A percentile compares a stretch with the other conserved stretches of the same genome.
Evolutionary conservation across 2,329 filamentous ascomycete species (phyloP).

Genomic region (Penicillium sp.): DNA sequence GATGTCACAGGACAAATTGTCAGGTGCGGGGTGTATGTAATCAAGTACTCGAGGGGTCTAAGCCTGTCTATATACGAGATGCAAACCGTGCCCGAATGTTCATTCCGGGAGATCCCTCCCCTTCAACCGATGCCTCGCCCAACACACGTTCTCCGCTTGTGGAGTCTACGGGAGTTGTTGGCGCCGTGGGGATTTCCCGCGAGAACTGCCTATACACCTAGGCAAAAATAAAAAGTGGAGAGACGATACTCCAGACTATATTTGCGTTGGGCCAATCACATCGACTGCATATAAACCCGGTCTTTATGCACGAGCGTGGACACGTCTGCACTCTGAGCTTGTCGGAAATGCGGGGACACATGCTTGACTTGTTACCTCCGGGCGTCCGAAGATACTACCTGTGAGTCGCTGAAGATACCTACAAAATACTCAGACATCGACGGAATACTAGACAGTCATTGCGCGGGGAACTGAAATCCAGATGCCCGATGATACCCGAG

Average conservation of each 20-base stretch:
- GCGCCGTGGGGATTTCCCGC: conserved; percentile 2
- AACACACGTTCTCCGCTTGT: neutral
- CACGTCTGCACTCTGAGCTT: conserved; percentile 8
- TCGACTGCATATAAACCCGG: conserved; percentile 1
- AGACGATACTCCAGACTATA: neutral
- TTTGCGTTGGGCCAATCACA: conserved; percentile 10
- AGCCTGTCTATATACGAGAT: conserved; percentile 12
- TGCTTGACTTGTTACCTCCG: neutral
- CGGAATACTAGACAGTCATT: no score
- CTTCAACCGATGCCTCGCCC: conserved; percentile 6
- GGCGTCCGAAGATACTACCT: no score
- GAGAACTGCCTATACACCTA: neutral
- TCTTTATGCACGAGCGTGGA: conserved; percentile 4
- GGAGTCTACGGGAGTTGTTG: neutral
- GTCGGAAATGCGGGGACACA: conserved; percentile 12
- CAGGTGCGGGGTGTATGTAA: conserved; percentile 9
- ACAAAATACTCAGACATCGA: no score
- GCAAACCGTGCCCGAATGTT: neutral
- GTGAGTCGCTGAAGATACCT: no score
- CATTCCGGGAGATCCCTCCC: neutral
- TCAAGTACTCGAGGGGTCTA: conserved; percentile 1
- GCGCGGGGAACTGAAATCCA: no score
- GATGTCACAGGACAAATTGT: conserved; percentile 21
- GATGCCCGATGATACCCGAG: conserved; percentile 7
- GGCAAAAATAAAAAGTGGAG: neutral